Evolutionary conservation across 768 basidiomycete genomes (phyloP).

Genomic region (Leccinum subgranulosum): DNA sequence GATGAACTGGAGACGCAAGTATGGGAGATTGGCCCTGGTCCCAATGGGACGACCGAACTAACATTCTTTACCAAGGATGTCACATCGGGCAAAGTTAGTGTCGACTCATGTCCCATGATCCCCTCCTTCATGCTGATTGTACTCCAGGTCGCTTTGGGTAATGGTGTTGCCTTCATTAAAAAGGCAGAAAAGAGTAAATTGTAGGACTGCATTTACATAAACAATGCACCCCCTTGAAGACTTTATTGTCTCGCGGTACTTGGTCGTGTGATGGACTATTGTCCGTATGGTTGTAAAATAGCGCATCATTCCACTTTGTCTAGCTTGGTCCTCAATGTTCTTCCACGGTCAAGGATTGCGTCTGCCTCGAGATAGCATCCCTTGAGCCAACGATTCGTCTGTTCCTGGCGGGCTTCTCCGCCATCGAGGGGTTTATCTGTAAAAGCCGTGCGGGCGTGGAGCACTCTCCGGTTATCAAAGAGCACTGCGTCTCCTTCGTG

Average conservation of each 20-base stretch:
- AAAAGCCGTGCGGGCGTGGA: conserved; percentile 87
- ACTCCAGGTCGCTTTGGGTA: conserved; percentile 49
- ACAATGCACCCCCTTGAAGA: background rate
- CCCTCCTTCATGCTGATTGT: background rate
- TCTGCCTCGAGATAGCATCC: conserved; percentile 80
- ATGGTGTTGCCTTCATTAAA: conserved; percentile 61
- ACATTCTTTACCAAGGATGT: conserved; percentile 61
- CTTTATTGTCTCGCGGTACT: background rate
- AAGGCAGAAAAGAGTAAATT: conserved; percentile 47
- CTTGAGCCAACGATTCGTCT: conserved; percentile 81
- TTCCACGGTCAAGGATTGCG: conserved; percentile 54
- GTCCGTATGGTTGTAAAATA: background rate
- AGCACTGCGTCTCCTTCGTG: conserved; percentile 81
- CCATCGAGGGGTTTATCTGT: conserved; percentile 31
- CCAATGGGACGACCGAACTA: conserved; percentile 55
- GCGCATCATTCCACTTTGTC: conserved; percentile 1
- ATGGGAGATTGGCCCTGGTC: conserved; percentile 74
- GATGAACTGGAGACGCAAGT: conserved; percentile 74
- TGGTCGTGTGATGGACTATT: background rate
- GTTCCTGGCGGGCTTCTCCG: conserved; percentile 38
- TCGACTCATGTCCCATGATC: background rate
- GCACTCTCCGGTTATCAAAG: conserved; percentile 88
- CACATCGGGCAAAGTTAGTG: conserved; percentile 53
- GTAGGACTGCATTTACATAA: conserved; percentile 14
- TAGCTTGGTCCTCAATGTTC: conserved; percentile 42